Base-by-base conservation (phyloP, 2,329 filamentous ascomycete species). In the Leptographium procerum region DNA sequence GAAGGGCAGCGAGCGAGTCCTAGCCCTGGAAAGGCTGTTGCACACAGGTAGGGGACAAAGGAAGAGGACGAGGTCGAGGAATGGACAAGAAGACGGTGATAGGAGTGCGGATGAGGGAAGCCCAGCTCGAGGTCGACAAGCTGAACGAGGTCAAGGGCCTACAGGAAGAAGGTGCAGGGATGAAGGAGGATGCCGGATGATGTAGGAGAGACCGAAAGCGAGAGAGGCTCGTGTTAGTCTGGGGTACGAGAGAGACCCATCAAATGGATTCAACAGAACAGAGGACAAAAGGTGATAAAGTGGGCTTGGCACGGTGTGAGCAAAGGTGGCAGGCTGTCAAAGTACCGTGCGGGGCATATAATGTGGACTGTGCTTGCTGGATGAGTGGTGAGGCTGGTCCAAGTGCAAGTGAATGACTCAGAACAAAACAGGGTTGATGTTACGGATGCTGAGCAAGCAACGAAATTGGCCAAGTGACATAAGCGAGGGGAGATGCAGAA, bases 331-430 rank as follows among this genome's bases (percentile, higher is more conserved):
- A 8, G 24, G 47, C 24, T 26, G 19, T 13, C 29, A 29, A 53
- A 48, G 48, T 52, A 57, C 50, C 10, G 48, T 52, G 56, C 26
- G 48, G 16, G 26, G 26, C 28, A 16, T 28, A 28, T 16, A 4
- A 13, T 4, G 13, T 4, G 24, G 24, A 29, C 45, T 52, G 47
- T 57, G 33, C 16, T 14, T n/a, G n/a, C n/a, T n/a, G n/a, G 22
- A 22, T 43, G 55, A 19, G 8, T 29, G 34, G 24, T 56, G 50
- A 31, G 47, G 54, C 48, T 56, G 55, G 54, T 59, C 57, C 59
- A 60, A 61, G 61, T 26, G 51, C 61, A 61, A 62, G 56, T 53
- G 59, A 62, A 62, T 62, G 61, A 62, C 61, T 62, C 61, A 60
- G 61, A 57, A 47, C 40, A 14, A 13, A n/a, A n/a, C n/a, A n/a